Evolutionary conservation across 2,329 filamentous ascomycete genomes (phyloP), one percentile per base, ranked within the genome.

Genomic region (Fusarium bactridioides): DNA sequence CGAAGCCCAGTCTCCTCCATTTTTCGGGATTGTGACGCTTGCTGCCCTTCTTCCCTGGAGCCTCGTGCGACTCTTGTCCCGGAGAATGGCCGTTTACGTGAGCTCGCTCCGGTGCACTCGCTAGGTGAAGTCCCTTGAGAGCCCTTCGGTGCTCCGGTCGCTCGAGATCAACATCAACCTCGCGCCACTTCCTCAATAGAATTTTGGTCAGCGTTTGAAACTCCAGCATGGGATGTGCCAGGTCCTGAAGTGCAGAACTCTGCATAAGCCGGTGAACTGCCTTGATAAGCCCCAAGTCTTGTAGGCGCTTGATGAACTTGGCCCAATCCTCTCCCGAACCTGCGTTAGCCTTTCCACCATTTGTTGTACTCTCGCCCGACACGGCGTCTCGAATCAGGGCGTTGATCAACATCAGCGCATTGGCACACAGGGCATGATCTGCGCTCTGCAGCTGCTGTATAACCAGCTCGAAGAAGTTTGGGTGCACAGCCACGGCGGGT

Each of bases 211-310:
- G 85, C 7, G 90, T 91, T 83, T 99, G 96, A 72, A 98, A 99
- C 80, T 99, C 96, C 41, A 98, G 84, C 59, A 98, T 85, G 18
- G 96, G 94, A 77, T 95, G 93, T 16, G 94, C 94, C 61, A 97
- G 85, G 81, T 99, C 96, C 77, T 97, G 94, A 71, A 98, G 86
- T 4, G 94, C 92, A 33, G 94, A 95, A 77, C 95, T 95, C 83
- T 97, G 95, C 94, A 98, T 98, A 63, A 99, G 88, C 73, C 90
- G 90, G 81, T 94, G 98, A 19, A 97, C 95, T 15, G 94, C 93
- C 81, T 94, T 94, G 73, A 98, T 97, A 43, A 98, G 90, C 2
- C 95, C 96, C 35, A 98, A 84, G 82, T 98, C 95, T 81, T 98
- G 96, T 74, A 99, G 83, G 72, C 91, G 88, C 84, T 97, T 97